Percentiles rank a stretch among this genome's conserved stretches.
Evolutionary conservation across 495 filamentous ascomycete species (phyloP).

Genomic region (Penicillium canescens): DNA sequence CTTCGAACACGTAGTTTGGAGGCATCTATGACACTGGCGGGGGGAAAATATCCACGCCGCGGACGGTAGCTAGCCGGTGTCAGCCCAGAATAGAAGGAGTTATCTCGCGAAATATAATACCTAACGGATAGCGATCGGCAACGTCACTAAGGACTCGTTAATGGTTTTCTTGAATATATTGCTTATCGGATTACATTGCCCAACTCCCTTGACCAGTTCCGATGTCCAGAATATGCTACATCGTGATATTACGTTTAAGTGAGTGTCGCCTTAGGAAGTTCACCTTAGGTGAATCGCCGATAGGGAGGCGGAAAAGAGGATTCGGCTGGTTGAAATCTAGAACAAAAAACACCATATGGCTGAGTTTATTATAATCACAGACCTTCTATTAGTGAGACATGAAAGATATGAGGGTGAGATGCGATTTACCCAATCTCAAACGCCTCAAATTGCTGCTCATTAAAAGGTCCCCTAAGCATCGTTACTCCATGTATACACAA

Average conservation of each 20-base stretch:
- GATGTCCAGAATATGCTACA: slow-evolving; percentile 23
- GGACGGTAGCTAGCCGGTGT: slow-evolving; percentile 4
- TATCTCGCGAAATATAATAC: neutral
- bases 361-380: neutral
- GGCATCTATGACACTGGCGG: slow-evolving; percentile 6
- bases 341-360: slow-evolving; percentile 19
- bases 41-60: slow-evolving; percentile 12
- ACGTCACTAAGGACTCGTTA: slow-evolving; percentile 11
- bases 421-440: slow-evolving; percentile 16
- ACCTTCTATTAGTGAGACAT: neutral
- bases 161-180: neutral
- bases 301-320: neutral
- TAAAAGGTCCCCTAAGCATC: slow-evolving; percentile 9
- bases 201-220: slow-evolving; percentile 7
- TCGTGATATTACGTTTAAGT: neutral
- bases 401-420: neutral
- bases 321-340: slow-evolving; percentile 13
- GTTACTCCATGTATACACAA: neutral
- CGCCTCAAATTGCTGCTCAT: slow-evolving; percentile 17
- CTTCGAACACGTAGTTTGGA: too few relatives aligned
- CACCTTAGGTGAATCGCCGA: slow-evolving; percentile 17
- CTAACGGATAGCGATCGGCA: slow-evolving; percentile 13
- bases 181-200: slow-evolving; percentile 3
- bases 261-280: neutral
- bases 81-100: slow-evolving; percentile 9